Base-by-base conservation (phyloP, 23 red algal species). In the Gracilariopsis chorda region DNA sequence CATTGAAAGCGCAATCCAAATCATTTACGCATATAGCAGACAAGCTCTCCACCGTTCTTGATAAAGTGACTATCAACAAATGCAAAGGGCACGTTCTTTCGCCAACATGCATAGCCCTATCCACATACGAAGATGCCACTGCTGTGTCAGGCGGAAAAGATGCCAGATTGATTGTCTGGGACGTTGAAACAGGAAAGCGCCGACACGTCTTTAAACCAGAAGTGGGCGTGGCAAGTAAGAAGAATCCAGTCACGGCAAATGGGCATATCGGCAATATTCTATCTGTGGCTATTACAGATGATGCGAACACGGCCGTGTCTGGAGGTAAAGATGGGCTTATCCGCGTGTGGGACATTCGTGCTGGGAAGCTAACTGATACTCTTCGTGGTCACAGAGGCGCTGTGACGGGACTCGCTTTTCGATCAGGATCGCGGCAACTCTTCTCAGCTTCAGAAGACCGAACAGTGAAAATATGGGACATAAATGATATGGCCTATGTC, bases 401-500 rank as follows among this genome's bases (percentile, higher is more conserved):
- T 21, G 87, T 98, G 2, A 47, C 77, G 55, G 78, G 85, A 49
- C 46, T 98, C 27, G 55, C 88, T 2, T 86, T 91, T 25, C 71
- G 87, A 11, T 67, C 79, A 24, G 85, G 86, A 20, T 70, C 84
- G n/a, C 59, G 67, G 21, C 78, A 90, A 42, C 71, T 94, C 28
- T 91, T 87, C 37, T 94, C 90, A 35, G 91, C 68, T 20, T 78
- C 80, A 20, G 44, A 29, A 34, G 95, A 98, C 57, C 74, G 95
- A 8, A 88, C 91, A 36, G 78, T 98, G 2, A 98, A 94, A 74
- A 47, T 98, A 48, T 98, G 90, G 90, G 83, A 94, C 56, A 64
- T 94, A 3, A 55, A 70, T 49, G 87, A 93, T 32, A 82, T 86
- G 84, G 49, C 88, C 23, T 98, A 95, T 68, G 92, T 98, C 2